A percentile compares a stretch with the other conserved stretches of the same genome.
These are phyloP conservation scores for Fusarium stilboides DNA, from an alignment of 2,329 filamentous ascomycete genomes.

Conservation along the genomic window DNA sequence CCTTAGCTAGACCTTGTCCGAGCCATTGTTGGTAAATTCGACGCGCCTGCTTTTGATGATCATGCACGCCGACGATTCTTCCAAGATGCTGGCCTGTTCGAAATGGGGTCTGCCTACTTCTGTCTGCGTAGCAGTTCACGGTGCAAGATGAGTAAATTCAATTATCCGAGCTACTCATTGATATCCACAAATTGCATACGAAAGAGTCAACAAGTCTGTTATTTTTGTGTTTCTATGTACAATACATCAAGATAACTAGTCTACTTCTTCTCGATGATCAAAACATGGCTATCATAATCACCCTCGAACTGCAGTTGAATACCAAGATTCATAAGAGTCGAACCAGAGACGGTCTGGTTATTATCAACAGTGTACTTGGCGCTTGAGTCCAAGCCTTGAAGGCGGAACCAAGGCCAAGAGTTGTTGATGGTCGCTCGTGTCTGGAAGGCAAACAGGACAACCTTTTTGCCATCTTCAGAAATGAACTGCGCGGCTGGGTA, in stretches of 20 bases:
- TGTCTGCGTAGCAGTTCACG: no score
- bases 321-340: slow-evolving; percentile 74
- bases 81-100: no score
- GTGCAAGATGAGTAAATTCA: no score
- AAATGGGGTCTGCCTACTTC: no score
- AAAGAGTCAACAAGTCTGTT: no score
- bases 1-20: no score
- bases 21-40: no score
- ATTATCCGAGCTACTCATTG: no score
- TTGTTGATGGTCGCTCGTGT: slow-evolving; percentile 65
- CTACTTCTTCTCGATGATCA: slow-evolving; percentile 65
- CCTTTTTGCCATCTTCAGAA: slow-evolving; percentile 63
- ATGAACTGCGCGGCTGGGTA: slow-evolving; percentile 75
- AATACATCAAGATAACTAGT: background rate
- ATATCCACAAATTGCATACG: no score
- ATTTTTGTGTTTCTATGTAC: background rate
- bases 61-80: no score
- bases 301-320: slow-evolving; percentile 66
- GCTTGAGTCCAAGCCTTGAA: slow-evolving; percentile 70
- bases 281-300: slow-evolving; percentile 71
- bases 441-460: slow-evolving; percentile 74
- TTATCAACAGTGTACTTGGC: slow-evolving; percentile 69
- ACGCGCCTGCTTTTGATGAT: no score
- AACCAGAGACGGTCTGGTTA: slow-evolving; percentile 68
- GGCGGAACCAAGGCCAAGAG: slow-evolving; percentile 66